A percentile compares a stretch with the other conserved stretches of the same genome.
phyloP scores from a whole-genome alignment of 2,329 filamentous ascomycete species.

The Blastomyces gilchristii region DNA sequence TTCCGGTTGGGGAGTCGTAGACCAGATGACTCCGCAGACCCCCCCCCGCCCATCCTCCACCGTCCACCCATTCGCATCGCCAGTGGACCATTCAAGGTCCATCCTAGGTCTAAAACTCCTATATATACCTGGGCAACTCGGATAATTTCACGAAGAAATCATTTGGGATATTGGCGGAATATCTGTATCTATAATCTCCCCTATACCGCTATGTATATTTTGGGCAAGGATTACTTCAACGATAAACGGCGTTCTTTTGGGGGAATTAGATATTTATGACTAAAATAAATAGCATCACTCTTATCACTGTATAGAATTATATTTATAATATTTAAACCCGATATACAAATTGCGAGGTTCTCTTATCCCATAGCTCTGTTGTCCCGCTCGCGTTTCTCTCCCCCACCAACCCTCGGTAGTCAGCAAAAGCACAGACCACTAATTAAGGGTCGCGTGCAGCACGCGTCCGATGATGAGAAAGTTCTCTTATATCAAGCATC shows the following conservation, averaged over 20 bases:
- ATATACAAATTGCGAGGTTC: neutral
- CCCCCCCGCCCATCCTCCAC: neutral
- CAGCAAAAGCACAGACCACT: conserved; percentile 26
- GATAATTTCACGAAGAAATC: neutral
- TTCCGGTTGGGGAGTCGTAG: neutral
- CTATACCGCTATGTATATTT: neutral
- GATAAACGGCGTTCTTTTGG: conserved; percentile 1
- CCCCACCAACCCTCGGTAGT: neutral
- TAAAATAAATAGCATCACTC: conserved; percentile 13
- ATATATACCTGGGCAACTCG: neutral
- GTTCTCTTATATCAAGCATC: neutral
- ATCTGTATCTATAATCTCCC: neutral
- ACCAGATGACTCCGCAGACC: neutral
- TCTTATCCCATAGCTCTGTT: neutral
- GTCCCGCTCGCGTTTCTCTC: neutral
- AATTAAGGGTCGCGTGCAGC: conserved; percentile 31
- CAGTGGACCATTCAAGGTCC: neutral
- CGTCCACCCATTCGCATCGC: neutral
- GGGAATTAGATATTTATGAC: neutral
- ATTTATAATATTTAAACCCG: neutral
- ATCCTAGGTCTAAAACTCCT: neutral
- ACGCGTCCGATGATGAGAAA: conserved; percentile 25
- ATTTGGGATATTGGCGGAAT: neutral
- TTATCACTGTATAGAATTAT: neutral
- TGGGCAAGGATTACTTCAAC: neutral